phyloP scores from a whole-genome alignment of 306 rosid genomes.

The Begonia peltatifolia region DNA sequence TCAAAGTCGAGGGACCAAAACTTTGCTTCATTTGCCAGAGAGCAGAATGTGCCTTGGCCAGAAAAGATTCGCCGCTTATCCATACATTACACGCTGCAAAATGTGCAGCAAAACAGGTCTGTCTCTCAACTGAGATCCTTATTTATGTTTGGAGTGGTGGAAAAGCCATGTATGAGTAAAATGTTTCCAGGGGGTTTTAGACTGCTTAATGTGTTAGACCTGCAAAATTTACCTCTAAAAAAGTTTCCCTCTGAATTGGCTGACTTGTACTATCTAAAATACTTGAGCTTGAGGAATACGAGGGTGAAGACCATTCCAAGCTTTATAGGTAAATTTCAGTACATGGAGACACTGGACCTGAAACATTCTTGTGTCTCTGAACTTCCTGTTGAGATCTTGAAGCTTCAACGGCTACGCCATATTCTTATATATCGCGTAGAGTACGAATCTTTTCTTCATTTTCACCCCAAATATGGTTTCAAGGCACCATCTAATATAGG shows the following conservation, averaged over 20 bases:
- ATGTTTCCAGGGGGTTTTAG: no score
- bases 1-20: slow-evolving; percentile 1
- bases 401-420: slow-evolving; percentile 33
- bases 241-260: neutral
- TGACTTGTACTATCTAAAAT: slow-evolving; percentile 12
- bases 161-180: neutral
- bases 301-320: slow-evolving; percentile 26
- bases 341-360: slow-evolving; percentile 34
- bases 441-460: slow-evolving; percentile 15
- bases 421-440: slow-evolving; percentile 24
- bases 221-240: no score
- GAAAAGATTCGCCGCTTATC: slow-evolving; percentile 7
- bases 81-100: slow-evolving; percentile 3
- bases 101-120: neutral
- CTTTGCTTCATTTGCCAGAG: slow-evolving; percentile 3
- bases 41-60: neutral
- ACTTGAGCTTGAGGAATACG: slow-evolving; percentile 33
- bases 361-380: slow-evolving; percentile 26
- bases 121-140: slow-evolving; percentile 3
- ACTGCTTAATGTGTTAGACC: no score
- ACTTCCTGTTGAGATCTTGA: slow-evolving; percentile 33
- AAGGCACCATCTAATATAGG: slow-evolving; percentile 21
- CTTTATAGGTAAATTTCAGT: slow-evolving; percentile 27
- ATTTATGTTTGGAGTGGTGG: slow-evolving; percentile 3
- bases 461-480: slow-evolving; percentile 23